A percentile compares a stretch with the other conserved stretches of the same genome.
These are phyloP conservation scores for Puccinia novopanici DNA, from an alignment of 1,284 basidiomycete genomes.

Conservation along the genomic window DNA sequence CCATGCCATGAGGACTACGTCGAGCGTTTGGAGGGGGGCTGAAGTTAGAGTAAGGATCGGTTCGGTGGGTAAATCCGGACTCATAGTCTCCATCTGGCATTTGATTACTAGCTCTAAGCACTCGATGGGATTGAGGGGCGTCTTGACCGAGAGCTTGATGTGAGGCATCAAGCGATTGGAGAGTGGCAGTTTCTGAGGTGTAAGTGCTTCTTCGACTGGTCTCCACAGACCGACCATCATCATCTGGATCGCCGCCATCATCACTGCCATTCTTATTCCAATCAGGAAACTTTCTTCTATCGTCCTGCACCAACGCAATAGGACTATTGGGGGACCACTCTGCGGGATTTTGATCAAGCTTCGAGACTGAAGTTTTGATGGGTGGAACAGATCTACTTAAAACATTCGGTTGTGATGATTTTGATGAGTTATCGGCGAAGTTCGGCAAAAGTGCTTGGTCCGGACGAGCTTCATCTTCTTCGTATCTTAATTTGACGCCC, in stretches of 20 bases:
- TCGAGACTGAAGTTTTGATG: slow-evolving; percentile 49
- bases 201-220: slow-evolving; percentile 39
- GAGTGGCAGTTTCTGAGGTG: slow-evolving; percentile 8
- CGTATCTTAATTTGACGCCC: slow-evolving; percentile 90
- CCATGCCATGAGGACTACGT: background rate
- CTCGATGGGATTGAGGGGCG: background rate
- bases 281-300: slow-evolving; percentile 18
- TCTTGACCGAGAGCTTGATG: slow-evolving; percentile 8
- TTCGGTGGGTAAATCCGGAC: background rate
- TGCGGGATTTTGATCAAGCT: background rate
- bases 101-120: background rate
- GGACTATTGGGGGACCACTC: background rate
- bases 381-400: background rate
- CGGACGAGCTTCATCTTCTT: slow-evolving; percentile 61
- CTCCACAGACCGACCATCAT: slow-evolving; percentile 30
- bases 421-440: background rate
- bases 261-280: slow-evolving; percentile 60
- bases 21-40: background rate
- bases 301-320: slow-evolving; percentile 42
- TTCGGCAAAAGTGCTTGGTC: background rate
- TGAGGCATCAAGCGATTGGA: slow-evolving; percentile 5
- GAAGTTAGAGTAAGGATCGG: background rate
- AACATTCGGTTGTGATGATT: background rate
- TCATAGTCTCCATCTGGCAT: slow-evolving; percentile 2
- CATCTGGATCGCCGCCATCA: slow-evolving; percentile 54